Evolutionary conservation across 1,284 basidiomycete genomes (phyloP), one percentile per base, ranked within the genome.

Genomic region (Sutorius eximius): DNA sequence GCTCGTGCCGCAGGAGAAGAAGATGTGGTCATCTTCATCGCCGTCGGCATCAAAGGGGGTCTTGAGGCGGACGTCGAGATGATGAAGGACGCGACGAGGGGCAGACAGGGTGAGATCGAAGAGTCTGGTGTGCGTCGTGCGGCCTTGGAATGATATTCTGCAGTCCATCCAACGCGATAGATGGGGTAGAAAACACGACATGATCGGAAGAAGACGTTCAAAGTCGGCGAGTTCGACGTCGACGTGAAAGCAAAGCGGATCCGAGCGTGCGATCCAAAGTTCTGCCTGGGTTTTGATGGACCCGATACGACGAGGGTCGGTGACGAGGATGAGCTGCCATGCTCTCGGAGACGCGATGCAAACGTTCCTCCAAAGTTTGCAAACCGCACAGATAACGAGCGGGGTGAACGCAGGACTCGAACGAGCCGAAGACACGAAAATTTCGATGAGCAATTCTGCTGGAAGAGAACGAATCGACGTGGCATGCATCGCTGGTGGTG

Each of bases 391-490:
- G 42, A 89, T 63, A 22, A 65, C 66, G 50, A 86, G 66, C 3
- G 80, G 79, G 0, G 76, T 71, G 32, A 81, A 69, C 8, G 78
- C 66, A 22, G 77, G 73, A 45, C 72, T 72, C 9, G 66, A 63
- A 5, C 74, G 73, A 61, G 77, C 56, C 1, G 60, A 80, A 34
- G 72, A 71, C 4, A 71, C 66, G 70, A 87, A 87, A 49, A 87
- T 80, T 53, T 85, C 78, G 60, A 82, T 77, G 49, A 89, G 76
- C 11, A 89, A 69, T 59, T 89, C 87, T 12, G 80, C 71, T 0
- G 87, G 87, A 16, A 50, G 87, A 66, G 47, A 59, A 38, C 51
- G 61, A 45, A 61, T 75, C 64, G 51, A 45, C 16, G 43, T 43
- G 33, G 32, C 5, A 5, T 3, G 5, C 24, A 27, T 24, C 22